Conservation (phyloP, 176 grass and related monocot species). For the Aegilops speltoides region DNA sequence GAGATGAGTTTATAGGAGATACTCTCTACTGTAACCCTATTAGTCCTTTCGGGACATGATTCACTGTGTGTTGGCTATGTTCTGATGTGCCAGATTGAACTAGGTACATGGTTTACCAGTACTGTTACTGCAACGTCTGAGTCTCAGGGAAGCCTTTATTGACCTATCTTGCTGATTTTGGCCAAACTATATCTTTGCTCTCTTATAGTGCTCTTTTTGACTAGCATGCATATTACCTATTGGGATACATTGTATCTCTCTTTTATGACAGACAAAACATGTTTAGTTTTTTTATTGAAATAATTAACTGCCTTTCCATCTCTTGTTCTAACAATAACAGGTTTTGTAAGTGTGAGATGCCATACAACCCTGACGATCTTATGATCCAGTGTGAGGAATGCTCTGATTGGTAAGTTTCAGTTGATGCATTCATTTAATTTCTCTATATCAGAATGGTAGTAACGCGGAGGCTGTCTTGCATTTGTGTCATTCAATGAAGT, state of each 20-base stretch:
- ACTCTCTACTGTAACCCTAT: not conserved
- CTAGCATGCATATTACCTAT: not conserved
- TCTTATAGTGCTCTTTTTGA: not conserved
- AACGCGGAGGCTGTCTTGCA: not conserved
- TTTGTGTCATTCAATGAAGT: not conserved
- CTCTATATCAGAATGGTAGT: not conserved
- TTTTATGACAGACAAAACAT: not conserved
- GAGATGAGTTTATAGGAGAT: not conserved
- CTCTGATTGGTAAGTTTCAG: conserved; percentile 77
- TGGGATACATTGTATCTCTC: not conserved
- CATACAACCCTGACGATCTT: conserved; percentile 92
- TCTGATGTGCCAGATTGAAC: not conserved
- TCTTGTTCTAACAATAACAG: conserved; percentile 38
- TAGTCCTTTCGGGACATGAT: not conserved
- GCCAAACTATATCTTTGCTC: not conserved
- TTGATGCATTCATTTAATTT: not conserved
- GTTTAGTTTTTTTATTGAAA: not conserved
- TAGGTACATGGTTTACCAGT: conserved; percentile 3
- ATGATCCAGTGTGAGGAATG: conserved; percentile 95
- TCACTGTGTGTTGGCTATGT: not conserved
- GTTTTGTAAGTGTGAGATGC: conserved; percentile 99
- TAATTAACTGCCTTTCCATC: conserved; percentile 7
- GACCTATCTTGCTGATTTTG: not conserved
- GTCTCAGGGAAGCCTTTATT: not conserved
- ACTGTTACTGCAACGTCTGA: not conserved